These are phyloP conservation scores for Beauveria rudraprayagi DNA, from an alignment of 2,329 filamentous ascomycete species.

Conservation along the genomic window DNA sequence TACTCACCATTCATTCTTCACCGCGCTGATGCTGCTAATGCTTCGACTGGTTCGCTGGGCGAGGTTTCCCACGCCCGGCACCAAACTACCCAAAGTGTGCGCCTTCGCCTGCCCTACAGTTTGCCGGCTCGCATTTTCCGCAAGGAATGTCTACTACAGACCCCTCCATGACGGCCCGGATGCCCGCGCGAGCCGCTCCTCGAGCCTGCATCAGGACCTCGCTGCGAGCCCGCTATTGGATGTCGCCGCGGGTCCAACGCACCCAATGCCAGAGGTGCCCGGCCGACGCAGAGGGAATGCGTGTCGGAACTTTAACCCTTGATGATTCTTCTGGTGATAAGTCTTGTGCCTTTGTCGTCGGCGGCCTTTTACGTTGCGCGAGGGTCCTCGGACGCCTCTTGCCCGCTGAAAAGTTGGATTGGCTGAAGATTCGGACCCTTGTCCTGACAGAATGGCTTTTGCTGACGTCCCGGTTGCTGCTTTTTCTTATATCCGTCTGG, in stretches of 20 bases:
- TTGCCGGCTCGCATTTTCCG: slow-evolving; percentile 66
- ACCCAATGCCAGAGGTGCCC: slow-evolving; percentile 30
- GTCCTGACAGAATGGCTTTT: slow-evolving; percentile 20
- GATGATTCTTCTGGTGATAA: slow-evolving; percentile 56
- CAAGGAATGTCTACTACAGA: slow-evolving; percentile 52
- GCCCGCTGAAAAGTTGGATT: slow-evolving; percentile 45
- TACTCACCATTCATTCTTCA: slow-evolving; percentile 9
- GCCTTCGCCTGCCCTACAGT: slow-evolving; percentile 71
- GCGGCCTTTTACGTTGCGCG: slow-evolving; percentile 53
- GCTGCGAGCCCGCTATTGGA: slow-evolving; percentile 39
- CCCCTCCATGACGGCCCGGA: slow-evolving; percentile 31
- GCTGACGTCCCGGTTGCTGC: slow-evolving; percentile 42
- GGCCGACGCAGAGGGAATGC: slow-evolving; percentile 47
- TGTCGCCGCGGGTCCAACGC: slow-evolving; percentile 25
- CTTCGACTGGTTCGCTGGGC: not conserved
- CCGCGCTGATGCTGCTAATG: slow-evolving; percentile 9
- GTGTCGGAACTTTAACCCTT: slow-evolving; percentile 96
- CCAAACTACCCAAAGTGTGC: slow-evolving; percentile 32
- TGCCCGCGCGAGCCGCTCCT: slow-evolving; percentile 43
- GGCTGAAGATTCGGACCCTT: slow-evolving; percentile 35
- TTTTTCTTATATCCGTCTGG: slow-evolving; percentile 11
- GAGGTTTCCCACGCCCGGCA: slow-evolving; percentile 35
- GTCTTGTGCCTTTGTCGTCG: slow-evolving; percentile 54
- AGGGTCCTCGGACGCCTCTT: slow-evolving; percentile 22
- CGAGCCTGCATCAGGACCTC: slow-evolving; percentile 53